Evolutionary conservation across 164 flowering plant genomes (phyloP), one percentile per base, ranked within the genome.

Genomic region (Amborella trichopoda): DNA sequence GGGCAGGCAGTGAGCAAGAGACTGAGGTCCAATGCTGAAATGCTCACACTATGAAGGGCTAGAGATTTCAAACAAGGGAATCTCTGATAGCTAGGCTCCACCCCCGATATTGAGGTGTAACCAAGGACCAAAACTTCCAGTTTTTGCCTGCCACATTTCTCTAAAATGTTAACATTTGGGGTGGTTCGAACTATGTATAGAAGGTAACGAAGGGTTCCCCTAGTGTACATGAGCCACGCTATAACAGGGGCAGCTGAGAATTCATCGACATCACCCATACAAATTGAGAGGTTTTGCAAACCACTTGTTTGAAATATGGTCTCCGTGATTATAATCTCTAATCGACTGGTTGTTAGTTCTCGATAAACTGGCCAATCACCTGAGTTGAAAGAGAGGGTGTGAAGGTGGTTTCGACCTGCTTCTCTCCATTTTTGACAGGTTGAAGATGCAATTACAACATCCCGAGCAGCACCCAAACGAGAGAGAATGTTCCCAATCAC

Each of bases 191-290:
- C 94, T 63, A 85, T 83, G 53, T 79, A 83, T 17, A 59, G 49
- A 24, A 90, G 45, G 19, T 46, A 58, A 6, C 81, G 80, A 66
- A 90, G 62, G 16, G 76, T 77, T 34, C 81, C 91, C 49, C 87
- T 67, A 0, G 95, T 86, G 58, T 79, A 86, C 94, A 90, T 79
- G 33, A 90, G 87, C 98, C 98, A 90, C 26, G 98, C 95, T 44
- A 81, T 81, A 26, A 86, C 94, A 0, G 94, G 77, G 11, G 95
- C 76, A 41, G 94, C 94, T 0, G 87, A 81, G 67, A 90, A 77
- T 63, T 86, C 83, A 62, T 81, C 77, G 44, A 79, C 84, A 49
- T 83, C 81, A 38, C 81, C 91, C 91, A 86, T 81, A 17, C 68
- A 56, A 41, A 77, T 80, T 2, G 79, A 55, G 16, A 82, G 58